Conservation (phyloP, 2,329 filamentous ascomycete genomes). For the Kalmusia sp. region DNA sequence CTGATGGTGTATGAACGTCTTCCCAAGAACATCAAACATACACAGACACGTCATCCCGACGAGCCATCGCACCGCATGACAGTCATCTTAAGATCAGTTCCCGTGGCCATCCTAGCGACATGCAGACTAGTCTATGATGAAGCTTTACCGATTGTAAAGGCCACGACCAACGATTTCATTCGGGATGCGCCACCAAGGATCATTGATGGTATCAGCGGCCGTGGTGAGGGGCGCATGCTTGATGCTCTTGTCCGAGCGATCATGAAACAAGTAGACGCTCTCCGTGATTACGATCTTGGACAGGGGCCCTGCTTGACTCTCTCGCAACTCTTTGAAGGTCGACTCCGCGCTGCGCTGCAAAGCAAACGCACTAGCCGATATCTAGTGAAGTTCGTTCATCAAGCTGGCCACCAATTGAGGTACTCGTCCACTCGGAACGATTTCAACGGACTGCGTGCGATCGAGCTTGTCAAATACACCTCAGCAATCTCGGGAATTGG, state of each 20-base stretch:
- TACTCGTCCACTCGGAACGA: constrained; percentile 2
- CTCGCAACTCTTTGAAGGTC: constrained; percentile 12
- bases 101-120: constrained; percentile 13
- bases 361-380: constrained; percentile 12
- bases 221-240: constrained; percentile 16
- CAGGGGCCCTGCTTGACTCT: constrained; percentile 11
- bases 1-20: constrained; percentile 11
- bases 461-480: constrained; percentile 17
- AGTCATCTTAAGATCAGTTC: constrained; percentile 11
- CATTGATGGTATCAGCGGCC: constrained; percentile 14
- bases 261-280: constrained; percentile 9
- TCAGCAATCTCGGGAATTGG: constrained; percentile 11
- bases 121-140: constrained; percentile 12
- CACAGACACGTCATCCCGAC: constrained; percentile 14
- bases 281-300: constrained; percentile 1
- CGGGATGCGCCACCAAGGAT: constrained; percentile 11
- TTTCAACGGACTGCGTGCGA: constrained; percentile 2
- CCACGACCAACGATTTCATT: constrained; percentile 7
- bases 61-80: constrained; percentile 17
- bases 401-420: constrained; percentile 11
- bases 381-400: constrained; percentile 15
- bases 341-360: constrained; percentile 5
- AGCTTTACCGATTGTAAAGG: constrained; percentile 4
- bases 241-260: constrained; percentile 13
- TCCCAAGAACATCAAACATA: constrained; percentile 11